phyloP scores from a whole-genome alignment of 768 basidiomycete species.

The Lactifluus hygrophoroides region DNA sequence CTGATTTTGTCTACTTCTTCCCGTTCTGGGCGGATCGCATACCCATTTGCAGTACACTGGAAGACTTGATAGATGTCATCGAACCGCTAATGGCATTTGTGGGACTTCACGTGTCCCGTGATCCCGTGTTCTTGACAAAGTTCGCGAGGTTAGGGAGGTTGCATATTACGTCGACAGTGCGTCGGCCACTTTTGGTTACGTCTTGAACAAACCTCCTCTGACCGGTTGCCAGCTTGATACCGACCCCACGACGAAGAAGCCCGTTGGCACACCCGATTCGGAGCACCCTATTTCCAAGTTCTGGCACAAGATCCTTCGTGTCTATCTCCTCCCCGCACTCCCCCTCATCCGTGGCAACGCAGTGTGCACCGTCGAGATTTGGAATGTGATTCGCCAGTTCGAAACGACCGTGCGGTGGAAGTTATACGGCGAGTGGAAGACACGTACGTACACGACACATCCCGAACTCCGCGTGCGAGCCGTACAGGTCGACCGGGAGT shows the following conservation, averaged over 20 bases:
- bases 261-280: conserved; percentile 43
- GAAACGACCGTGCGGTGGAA: conserved; percentile 77
- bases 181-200: conserved; percentile 5
- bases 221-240: conserved; percentile 32
- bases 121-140: conserved; percentile 70
- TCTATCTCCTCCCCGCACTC: conserved; percentile 79
- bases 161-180: conserved; percentile 50
- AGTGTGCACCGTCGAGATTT: conserved; percentile 84
- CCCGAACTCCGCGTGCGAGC: conserved; percentile 72
- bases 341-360: conserved; percentile 81
- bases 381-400: conserved; percentile 79
- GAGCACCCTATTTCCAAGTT: conserved; percentile 58
- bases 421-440: conserved; percentile 94
- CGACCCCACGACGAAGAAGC: conserved; percentile 56
- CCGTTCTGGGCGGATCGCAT: conserved; percentile 71
- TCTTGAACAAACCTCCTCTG: neutral
- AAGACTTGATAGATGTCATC: conserved; percentile 67
- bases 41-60: conserved; percentile 51
- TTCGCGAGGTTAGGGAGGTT: conserved; percentile 68
- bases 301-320: conserved; percentile 77
- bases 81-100: conserved; percentile 76
- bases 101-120: conserved; percentile 72
- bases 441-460: conserved; percentile 59
- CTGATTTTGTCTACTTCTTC: conserved; percentile 88
- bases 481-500: conserved; percentile 79